A percentile compares a stretch with the other conserved stretches of the same genome.
Evolutionary conservation across 495 filamentous ascomycete species (phyloP).

Genomic region (Neurospora sublineolata): DNA sequence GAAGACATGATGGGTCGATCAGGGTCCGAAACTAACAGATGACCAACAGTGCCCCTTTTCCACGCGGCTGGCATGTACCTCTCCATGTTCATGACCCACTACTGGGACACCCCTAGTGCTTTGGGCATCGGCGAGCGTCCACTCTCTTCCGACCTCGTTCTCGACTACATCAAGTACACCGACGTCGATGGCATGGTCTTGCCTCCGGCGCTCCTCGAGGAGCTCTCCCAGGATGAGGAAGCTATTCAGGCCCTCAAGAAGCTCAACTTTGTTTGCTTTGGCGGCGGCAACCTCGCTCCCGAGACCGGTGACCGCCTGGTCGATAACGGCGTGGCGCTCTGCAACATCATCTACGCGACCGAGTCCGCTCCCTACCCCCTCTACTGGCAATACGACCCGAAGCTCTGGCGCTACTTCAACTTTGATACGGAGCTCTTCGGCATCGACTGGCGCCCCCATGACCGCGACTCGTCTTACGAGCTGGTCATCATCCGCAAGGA

Average conservation of each 20-base stretch:
- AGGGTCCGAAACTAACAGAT: not conserved
- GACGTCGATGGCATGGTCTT: constrained; percentile 20
- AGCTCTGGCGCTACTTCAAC: constrained; percentile 44
- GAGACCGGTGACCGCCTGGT: constrained; percentile 27
- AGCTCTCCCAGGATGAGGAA: constrained; percentile 24
- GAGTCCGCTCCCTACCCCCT: constrained; percentile 33
- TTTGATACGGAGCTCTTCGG: constrained; percentile 33
- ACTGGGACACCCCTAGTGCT: constrained; percentile 19
- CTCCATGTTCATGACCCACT: constrained; percentile 18
- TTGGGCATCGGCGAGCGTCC: constrained; percentile 29
- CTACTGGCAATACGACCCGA: constrained; percentile 21
- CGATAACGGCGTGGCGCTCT: constrained; percentile 16
- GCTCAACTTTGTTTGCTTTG: constrained; percentile 24
- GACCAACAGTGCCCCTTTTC: constrained; percentile 13
- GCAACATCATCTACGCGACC: constrained; percentile 28
- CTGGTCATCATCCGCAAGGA: constrained; percentile 37
- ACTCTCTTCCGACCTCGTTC: constrained; percentile 20
- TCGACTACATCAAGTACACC: constrained; percentile 23
- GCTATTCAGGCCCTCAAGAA: constrained; percentile 18
- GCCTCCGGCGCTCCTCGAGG: constrained; percentile 34
- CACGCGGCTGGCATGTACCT: constrained; percentile 31
- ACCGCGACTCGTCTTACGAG: constrained; percentile 36
- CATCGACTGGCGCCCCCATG: constrained; percentile 30
- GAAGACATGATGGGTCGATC: constrained; percentile 11
- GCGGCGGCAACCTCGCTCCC: constrained; percentile 29